A percentile compares a stretch with the other conserved stretches of the same genome.
Evolutionary conservation across 331 rosid species (phyloP).

Genomic region (Quercus phellos): DNA sequence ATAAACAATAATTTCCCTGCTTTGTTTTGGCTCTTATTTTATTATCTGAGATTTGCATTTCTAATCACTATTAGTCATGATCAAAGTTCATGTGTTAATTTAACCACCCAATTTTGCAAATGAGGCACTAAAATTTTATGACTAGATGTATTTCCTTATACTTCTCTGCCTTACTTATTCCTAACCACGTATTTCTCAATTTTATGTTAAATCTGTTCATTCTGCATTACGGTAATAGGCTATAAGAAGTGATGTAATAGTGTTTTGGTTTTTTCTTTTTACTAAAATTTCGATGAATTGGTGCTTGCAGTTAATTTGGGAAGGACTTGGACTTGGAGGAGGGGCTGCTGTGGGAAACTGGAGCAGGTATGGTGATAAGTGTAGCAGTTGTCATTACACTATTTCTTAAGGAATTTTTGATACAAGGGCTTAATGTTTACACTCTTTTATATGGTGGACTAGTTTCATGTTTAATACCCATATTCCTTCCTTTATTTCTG

Average conservation of each 20-base stretch:
- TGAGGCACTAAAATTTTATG: not conserved
- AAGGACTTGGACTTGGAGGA: conserved; percentile 96
- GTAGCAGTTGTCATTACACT: not conserved
- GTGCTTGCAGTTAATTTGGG: conserved; percentile 70
- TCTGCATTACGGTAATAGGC: not conserved
- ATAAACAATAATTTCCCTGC: not conserved
- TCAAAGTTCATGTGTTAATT: not conserved
- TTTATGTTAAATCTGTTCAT: not conserved
- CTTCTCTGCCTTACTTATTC: not conserved
- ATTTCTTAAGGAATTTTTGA: not conserved
- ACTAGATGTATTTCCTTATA: not conserved
- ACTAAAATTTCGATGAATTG: conserved; percentile 13
- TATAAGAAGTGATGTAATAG: not conserved
- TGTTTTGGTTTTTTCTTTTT: not conserved
- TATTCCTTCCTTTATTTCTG: not conserved
- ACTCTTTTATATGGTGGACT: not conserved
- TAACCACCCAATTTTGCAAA: not conserved
- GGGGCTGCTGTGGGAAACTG: conserved; percentile 79
- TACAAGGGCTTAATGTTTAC: not conserved
- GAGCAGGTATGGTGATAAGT: conserved; percentile 49
- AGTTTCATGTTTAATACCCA: conserved; percentile 6
- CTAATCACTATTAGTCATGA: not conserved
- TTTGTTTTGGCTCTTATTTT: not conserved
- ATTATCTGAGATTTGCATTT: not conserved
- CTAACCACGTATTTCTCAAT: not conserved